These are phyloP conservation scores for Scedosporium minutisporum DNA, from an alignment of 2,329 filamentous ascomycete genomes.

Conservation along the genomic window DNA sequence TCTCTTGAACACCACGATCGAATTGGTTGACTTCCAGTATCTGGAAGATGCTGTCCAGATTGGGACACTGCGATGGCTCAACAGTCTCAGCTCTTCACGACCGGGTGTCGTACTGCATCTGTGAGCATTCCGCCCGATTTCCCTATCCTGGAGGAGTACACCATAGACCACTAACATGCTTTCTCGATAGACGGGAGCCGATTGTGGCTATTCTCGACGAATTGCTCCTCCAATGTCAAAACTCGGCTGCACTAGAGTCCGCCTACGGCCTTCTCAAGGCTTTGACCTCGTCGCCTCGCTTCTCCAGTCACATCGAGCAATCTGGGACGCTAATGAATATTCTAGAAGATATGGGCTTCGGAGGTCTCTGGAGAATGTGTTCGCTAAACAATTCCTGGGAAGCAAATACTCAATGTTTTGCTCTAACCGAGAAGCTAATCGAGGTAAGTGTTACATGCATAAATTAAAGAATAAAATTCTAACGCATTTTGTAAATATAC, in stretches of 20 bases:
- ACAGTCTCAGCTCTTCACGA: slow-evolving; percentile 42
- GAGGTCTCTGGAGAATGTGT: slow-evolving; percentile 51
- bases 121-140: slow-evolving; percentile 28
- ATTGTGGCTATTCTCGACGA: slow-evolving; percentile 51
- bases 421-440: slow-evolving; percentile 50
- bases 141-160: not conserved
- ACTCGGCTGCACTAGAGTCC: slow-evolving; percentile 46
- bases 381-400: slow-evolving; percentile 40
- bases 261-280: slow-evolving; percentile 52
- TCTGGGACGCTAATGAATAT: slow-evolving; percentile 39
- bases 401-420: slow-evolving; percentile 41
- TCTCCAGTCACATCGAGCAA: slow-evolving; percentile 37
- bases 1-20: slow-evolving; percentile 52
- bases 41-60: slow-evolving; percentile 54
- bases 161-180: slow-evolving; percentile 10
- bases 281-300: slow-evolving; percentile 44
- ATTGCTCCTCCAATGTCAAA: slow-evolving; percentile 53
- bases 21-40: slow-evolving; percentile 56
- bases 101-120: slow-evolving; percentile 48
- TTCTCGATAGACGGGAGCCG: slow-evolving; percentile 36
- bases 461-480: not conserved
- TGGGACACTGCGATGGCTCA: slow-evolving; percentile 49
- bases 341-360: slow-evolving; percentile 52
- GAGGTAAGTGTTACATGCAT: slow-evolving; percentile 14
- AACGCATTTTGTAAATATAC: not conserved